These are phyloP conservation scores for Plasmodium sp. DNA, from an alignment of 169 alveolate genomes.

Conservation along the genomic window DNA sequence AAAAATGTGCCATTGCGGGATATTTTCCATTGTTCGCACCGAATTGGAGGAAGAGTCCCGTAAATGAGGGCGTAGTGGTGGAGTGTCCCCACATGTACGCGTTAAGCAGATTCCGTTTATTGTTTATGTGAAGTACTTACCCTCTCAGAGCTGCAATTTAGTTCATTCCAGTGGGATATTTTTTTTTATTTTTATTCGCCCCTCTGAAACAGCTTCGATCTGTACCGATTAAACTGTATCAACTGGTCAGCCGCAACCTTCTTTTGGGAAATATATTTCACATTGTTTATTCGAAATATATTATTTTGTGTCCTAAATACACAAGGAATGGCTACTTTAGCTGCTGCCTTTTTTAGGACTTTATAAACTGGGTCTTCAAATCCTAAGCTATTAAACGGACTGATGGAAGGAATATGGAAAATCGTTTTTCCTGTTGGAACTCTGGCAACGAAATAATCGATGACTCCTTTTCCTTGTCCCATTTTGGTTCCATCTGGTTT, in stretches of 20 bases:
- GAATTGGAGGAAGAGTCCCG: neutral
- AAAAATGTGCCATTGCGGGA: neutral
- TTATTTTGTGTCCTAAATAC: constrained; percentile 67
- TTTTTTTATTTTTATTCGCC: neutral
- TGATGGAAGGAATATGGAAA: constrained; percentile 57
- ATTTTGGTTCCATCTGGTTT: constrained; percentile 88
- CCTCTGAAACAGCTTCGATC: constrained; percentile 26
- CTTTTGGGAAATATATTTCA: constrained; percentile 64
- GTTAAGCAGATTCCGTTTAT: neutral
- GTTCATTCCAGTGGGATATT: neutral
- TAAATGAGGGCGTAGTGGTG: neutral
- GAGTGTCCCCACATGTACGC: neutral
- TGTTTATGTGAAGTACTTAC: neutral
- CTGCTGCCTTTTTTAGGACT: constrained; percentile 73
- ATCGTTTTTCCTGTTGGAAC: constrained; percentile 84
- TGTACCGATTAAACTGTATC: constrained; percentile 34
- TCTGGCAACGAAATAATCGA: constrained; percentile 85
- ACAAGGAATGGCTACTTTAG: constrained; percentile 68
- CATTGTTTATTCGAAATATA: constrained; percentile 42
- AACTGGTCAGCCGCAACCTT: constrained; percentile 27
- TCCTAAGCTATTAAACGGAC: constrained; percentile 65
- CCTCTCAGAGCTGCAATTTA: neutral
- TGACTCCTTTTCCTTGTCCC: constrained; percentile 87
- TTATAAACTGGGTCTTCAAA: constrained; percentile 65
- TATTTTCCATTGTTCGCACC: neutral